Base-by-base conservation (phyloP, 2,329 filamentous ascomycete genomes). In the Cordyceps fumosorosea region DNA sequence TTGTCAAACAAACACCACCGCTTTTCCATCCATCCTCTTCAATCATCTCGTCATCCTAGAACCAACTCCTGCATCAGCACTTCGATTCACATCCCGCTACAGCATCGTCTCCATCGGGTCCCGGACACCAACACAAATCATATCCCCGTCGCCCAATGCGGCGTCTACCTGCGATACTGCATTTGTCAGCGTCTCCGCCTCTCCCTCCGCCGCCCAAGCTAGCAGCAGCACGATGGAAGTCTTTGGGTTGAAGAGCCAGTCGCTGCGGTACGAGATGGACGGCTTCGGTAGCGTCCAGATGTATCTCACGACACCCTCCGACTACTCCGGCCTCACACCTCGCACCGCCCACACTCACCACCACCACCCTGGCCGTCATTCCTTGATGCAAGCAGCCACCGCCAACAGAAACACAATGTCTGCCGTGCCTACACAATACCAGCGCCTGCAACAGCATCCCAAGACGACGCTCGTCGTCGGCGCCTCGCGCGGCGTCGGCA, bases 161-260 rank as follows among this genome's bases (percentile, higher is more conserved):
- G 40, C 58, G 42, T 61, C 51, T 61, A 55, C 24, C 34, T 45
- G 51, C 51, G 42, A 61, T 37, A 34, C 40, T 60, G 44, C 52
- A 61, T 50, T 50, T 56, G 59, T 61, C 59, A 62, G 53, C 52
- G 60, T 52, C 60, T 56, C 60, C 60, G 52, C 52, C 44, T 55
- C 42, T 54, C 40, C 51, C 42, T 60, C 58, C 32, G 50, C 52
- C 58, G 20, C 58, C 53, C 47, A 56, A 62, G 52, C 52, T 56
- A 18, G 16, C 34, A 37, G 34, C 8, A 62, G 53, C 58, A 56
- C 52, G 18, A 62, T 62, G 60, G 60, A 62, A 53, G 60, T 62
- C 32, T 62, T 62, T 62, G 60, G 60, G 53, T 29, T 62, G 45
- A 62, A 52, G 60, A 62, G 52, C 60, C 60, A 62, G 53, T 62